phyloP scores from a whole-genome alignment of 2,329 filamentous ascomycete species.

The Bipolaris sorokiniana region DNA sequence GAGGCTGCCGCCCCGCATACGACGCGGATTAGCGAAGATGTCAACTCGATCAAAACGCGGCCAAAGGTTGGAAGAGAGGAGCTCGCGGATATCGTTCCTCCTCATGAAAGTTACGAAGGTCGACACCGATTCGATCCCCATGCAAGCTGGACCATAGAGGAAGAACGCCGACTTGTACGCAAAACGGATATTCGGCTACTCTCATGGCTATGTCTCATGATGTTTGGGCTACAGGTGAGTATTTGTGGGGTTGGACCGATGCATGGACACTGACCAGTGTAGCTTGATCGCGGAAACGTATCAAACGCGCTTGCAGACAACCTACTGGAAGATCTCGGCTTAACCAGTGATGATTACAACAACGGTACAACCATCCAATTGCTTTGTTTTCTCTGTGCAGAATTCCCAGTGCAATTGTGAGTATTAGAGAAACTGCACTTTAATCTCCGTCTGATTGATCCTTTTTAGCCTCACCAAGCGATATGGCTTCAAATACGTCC shows the following conservation, averaged over 20 bases:
- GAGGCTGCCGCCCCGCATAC: slow-evolving; percentile 25
- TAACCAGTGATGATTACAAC: slow-evolving; percentile 45
- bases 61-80: slow-evolving; percentile 37
- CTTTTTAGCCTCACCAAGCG: slow-evolving; percentile 49
- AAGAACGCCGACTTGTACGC: slow-evolving; percentile 61
- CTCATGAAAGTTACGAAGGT: slow-evolving; percentile 59
- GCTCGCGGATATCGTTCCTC: slow-evolving; percentile 41
- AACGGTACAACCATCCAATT: slow-evolving; percentile 66
- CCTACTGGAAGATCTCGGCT: slow-evolving; percentile 36
- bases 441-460: background rate
- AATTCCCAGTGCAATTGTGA: slow-evolving; percentile 51
- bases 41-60: slow-evolving; percentile 30
- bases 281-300: slow-evolving; percentile 57
- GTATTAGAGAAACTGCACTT: background rate
- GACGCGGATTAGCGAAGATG: slow-evolving; percentile 31
- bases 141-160: slow-evolving; percentile 61
- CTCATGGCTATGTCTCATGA: slow-evolving; percentile 44
- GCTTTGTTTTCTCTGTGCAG: slow-evolving; percentile 73
- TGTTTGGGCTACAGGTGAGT: slow-evolving; percentile 50
- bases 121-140: slow-evolving; percentile 63
- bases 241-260: background rate
- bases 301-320: slow-evolving; percentile 42
- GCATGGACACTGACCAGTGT: slow-evolving; percentile 31
- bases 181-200: slow-evolving; percentile 52
- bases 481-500: slow-evolving; percentile 51